Conservation (phyloP, 805 yeast genomes). For the Wickerhamomyces ciferrii region DNA sequence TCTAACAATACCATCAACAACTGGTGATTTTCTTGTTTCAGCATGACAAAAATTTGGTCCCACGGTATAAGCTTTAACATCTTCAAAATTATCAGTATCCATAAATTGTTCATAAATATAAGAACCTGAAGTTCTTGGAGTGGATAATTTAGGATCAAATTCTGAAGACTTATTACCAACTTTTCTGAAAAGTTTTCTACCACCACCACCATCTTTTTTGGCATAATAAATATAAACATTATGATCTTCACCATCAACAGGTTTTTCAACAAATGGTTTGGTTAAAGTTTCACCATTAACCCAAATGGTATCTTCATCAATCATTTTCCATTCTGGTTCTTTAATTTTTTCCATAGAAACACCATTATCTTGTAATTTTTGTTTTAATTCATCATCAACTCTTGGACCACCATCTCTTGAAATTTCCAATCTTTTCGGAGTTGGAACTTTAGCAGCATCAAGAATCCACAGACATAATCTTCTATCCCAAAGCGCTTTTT, state of each 20-base stretch:
- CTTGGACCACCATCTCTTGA: constrained; percentile 97
- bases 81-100: constrained; percentile 98
- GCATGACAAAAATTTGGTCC: constrained; percentile 93
- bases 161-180: constrained; percentile 97
- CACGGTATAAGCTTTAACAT: constrained; percentile 97
- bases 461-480: constrained; percentile 76
- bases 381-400: constrained; percentile 61
- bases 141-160: constrained; percentile 72
- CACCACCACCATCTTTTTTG: constrained; percentile 92
- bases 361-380: constrained; percentile 56
- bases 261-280: constrained; percentile 97
- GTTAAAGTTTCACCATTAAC: constrained; percentile 67
- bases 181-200: constrained; percentile 87
- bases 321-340: constrained; percentile 83
- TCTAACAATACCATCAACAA: constrained; percentile 97
- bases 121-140: constrained; percentile 86
- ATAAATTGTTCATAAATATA: constrained; percentile 90
- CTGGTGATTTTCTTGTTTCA: constrained; percentile 97
- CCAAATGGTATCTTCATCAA: constrained; percentile 76
- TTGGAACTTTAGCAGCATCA: constrained; percentile 79
- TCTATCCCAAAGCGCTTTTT: constrained; percentile 96
- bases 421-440: constrained; percentile 84
- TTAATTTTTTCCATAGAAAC: constrained; percentile 36
- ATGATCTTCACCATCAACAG: constrained; percentile 98
- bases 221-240: constrained; percentile 92